phyloP scores from a whole-genome alignment of 306 rosid genomes.

The Vigna angularis region DNA sequence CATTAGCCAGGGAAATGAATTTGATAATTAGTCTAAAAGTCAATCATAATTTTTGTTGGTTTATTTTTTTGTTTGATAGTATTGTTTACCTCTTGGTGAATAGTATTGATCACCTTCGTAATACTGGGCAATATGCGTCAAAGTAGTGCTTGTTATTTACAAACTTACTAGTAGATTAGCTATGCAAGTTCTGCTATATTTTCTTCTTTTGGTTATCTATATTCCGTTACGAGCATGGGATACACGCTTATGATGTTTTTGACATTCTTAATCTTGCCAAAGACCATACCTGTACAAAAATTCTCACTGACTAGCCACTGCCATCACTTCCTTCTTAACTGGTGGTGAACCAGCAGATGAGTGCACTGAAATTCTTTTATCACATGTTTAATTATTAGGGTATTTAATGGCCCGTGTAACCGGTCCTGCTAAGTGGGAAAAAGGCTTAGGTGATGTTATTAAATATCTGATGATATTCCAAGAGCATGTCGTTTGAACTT shows the following conservation, averaged over 20 bases:
- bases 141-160: not conserved
- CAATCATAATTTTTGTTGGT: slow-evolving; percentile 7
- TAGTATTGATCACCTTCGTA: not conserved
- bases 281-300: slow-evolving; percentile 13
- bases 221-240: not conserved
- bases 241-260: slow-evolving; percentile 13
- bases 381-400: not conserved
- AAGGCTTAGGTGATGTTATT: slow-evolving; percentile 7
- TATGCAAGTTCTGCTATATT: slow-evolving; percentile 9
- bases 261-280: slow-evolving; percentile 13
- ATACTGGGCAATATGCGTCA: not conserved
- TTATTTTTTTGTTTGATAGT: slow-evolving; percentile 1
- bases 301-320: slow-evolving; percentile 24
- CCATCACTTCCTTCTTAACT: slow-evolving; percentile 1
- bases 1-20: slow-evolving; percentile 8
- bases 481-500: slow-evolving; percentile 32
- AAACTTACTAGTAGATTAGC: slow-evolving; percentile 17
- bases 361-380: slow-evolving; percentile 22
- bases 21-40: slow-evolving; percentile 3
- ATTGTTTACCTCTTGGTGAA: slow-evolving; percentile 12
- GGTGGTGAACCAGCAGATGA: not conserved
- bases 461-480: slow-evolving; percentile 22
- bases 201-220: not conserved
- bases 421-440: not conserved
- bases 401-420: not conserved